Conservation (phyloP, 2,329 filamentous ascomycete species). For the Chaetomiaceae sp. region DNA sequence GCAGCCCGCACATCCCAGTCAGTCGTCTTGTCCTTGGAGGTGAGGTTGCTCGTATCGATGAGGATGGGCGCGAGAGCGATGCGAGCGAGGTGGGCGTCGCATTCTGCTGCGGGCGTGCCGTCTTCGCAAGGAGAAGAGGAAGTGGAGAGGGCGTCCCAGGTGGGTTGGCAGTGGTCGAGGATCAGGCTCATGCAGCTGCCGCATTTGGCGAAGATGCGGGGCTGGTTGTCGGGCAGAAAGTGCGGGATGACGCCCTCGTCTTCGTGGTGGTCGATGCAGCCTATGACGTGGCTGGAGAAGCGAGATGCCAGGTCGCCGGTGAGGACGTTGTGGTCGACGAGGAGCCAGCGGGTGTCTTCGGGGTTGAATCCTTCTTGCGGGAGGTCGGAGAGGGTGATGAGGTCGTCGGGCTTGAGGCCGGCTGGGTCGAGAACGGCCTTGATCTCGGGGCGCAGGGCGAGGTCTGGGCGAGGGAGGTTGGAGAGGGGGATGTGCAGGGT, state of each 20-base stretch:
- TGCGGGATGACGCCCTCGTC: constrained; percentile 59
- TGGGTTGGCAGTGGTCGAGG: constrained; percentile 51
- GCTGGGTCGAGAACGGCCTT: constrained; percentile 59
- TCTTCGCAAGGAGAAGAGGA: constrained; percentile 26
- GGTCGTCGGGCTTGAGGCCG: constrained; percentile 53
- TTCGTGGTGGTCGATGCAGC: constrained; percentile 74
- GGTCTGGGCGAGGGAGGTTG: constrained; percentile 64
- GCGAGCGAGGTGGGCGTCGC: constrained; percentile 51
- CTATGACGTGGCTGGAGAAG: constrained; percentile 52
- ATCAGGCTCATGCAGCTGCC: constrained; percentile 74
- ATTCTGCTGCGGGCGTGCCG: constrained; percentile 24
- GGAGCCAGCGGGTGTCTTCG: constrained; percentile 61
- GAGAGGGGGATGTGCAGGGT: constrained; percentile 66
- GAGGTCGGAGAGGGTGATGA: constrained; percentile 58
- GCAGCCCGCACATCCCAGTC: constrained; percentile 56
- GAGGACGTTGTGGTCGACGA: constrained; percentile 76
- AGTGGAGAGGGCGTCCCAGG: constrained; percentile 52
- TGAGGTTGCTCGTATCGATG: constrained; percentile 67
- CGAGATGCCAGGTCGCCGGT: constrained; percentile 50
- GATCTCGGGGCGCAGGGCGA: constrained; percentile 70
- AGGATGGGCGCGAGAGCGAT: constrained; percentile 67
- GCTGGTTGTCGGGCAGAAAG: constrained; percentile 37
- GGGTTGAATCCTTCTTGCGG: constrained; percentile 41
- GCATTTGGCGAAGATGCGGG: constrained; percentile 59
- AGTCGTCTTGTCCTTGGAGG: constrained; percentile 60